phyloP scores from a whole-genome alignment of 192 early-diverging fungal genomes.

The Entomortierella parvispora region DNA sequence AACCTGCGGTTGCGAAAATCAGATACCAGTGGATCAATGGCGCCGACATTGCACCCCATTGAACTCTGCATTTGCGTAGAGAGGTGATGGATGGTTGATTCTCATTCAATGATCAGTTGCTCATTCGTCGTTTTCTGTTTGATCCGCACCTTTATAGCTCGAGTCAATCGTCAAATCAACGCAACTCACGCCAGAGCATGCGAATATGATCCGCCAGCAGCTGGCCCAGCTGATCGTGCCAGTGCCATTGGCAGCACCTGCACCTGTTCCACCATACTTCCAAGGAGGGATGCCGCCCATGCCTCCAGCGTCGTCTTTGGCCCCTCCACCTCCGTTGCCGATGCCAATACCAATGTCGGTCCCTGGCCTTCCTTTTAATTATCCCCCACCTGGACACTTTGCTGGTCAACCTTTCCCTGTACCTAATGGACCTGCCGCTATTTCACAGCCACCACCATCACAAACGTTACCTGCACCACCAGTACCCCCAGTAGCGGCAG shows the following conservation, averaged over 20 bases:
- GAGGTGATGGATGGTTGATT: neutral
- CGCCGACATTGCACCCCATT: too few relatives aligned
- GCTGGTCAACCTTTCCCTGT: neutral
- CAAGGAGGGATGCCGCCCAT: neutral
- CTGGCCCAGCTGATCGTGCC: conserved; percentile 33
- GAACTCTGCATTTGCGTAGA: neutral
- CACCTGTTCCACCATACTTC: too few relatives aligned
- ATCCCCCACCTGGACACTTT: neutral
- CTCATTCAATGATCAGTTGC: neutral
- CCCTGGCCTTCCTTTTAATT: neutral
- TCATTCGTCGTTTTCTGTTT: conserved; percentile 1
- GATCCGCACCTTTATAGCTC: conserved; percentile 37
- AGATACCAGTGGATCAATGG: too few relatives aligned
- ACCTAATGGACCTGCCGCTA: neutral
- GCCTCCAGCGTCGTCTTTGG: conserved; percentile 2
- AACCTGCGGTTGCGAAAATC: too few relatives aligned
- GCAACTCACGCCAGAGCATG: conserved; percentile 52
- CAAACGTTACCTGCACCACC: neutral
- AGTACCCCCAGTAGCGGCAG: neutral
- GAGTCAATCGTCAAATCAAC: conserved; percentile 57
- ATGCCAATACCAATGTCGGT: neutral
- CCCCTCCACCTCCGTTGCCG: conserved; percentile 6
- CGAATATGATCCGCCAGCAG: conserved; percentile 57
- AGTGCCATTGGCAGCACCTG: neutral
- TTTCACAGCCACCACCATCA: too few relatives aligned